Base-by-base conservation (phyloP, 2,329 filamentous ascomycete genomes). In the Aspergillus piperis region DNA sequence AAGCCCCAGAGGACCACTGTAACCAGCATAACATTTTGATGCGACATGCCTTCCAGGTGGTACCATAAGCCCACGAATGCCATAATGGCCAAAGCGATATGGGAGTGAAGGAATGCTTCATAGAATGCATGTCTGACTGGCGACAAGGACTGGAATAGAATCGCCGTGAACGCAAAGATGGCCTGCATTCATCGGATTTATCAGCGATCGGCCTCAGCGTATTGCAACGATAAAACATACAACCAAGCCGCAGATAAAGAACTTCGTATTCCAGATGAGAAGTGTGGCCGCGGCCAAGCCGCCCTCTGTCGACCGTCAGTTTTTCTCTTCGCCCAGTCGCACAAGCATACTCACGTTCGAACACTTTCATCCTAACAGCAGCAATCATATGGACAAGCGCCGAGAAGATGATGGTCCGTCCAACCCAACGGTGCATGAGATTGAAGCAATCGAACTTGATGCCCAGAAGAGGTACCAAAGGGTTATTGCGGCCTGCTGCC, bases 371-470 rank as follows among this genome's bases (percentile, higher is more conserved):
- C 0, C 63, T 71, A 10, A 74, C 30, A 42, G 73, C 72, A 30
- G 64, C 66, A 36, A 63, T 58, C 42, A 88, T 88, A 75, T 96
- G 91, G 23, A 90, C 80, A 49, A 91, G 68, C 6, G 84, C 79
- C 72, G 93, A 88, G 8, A 87, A 59, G 11, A 90, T 84, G 30
- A 90, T 85, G 41, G 92, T 84, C 25, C 91, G 85, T 21, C 90
- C 91, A 63, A 90, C 85, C 90, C 90, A 95, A 63, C 91, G 86
- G 76, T 95, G 91, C 60, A 93, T 81, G 10, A 94, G 86, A 74
- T 97, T 97, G 83, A 96, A 97, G 0, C 92, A 93, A 75, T 98
- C 94, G 76, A 96, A 98, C 70, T 90, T 91, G 71, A 97, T 88
- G 64, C 89, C 86, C 58, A 97, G 83, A 30, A 95, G 73, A 5